Base-by-base conservation (phyloP, 2,329 filamentous ascomycete genomes). In the Phaeosphaeriaceae sp. region DNA sequence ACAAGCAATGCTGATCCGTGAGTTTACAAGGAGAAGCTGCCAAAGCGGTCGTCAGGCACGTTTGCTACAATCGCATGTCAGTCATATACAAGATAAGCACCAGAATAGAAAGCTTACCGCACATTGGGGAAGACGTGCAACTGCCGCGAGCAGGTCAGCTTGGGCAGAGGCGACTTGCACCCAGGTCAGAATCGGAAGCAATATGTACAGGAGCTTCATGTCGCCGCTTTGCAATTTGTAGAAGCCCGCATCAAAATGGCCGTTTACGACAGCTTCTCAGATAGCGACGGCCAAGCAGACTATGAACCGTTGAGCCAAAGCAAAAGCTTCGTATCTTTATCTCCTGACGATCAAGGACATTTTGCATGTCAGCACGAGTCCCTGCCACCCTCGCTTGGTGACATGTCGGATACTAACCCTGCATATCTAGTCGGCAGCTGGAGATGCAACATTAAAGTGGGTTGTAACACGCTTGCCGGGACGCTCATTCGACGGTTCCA, bases 1-100 rank as follows among this genome's bases (percentile, higher is more conserved):
- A 68, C 23, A 65, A 43, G 46, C 66, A 68, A 44, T 40, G 49
- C 21, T 52, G 49, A 44, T 68, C 48, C 7, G 60, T 64, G 26
- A 56, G 30, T n/a, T 49, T 17, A 40, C 66, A 68, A 8, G 58
- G 24, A 19, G 64, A 63, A 3, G 40, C 51, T 11, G 24, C 46
- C 30, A 65, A 43, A n/a, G 60, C 55, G 13, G 56, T 61, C 13
- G 48, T 21, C 11, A 68, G 52, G 28, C 67, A 69, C 46, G 46
- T 21, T 47, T 61, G 44, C 67, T 69, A 50, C 4, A 7, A 43
- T 7, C 3, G 10, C n/a, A n/a, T 17, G 48, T 54, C 50, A 43
- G 35, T 40, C 15, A 22, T 43, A 50, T 26, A 43, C 42, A 21
- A 13, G 26, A 17, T 30, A 22, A 4, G 17, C 21, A 26, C 19